phyloP scores from a whole-genome alignment of 1,284 basidiomycete species.

The Melampsora abietis-canadensis region DNA sequence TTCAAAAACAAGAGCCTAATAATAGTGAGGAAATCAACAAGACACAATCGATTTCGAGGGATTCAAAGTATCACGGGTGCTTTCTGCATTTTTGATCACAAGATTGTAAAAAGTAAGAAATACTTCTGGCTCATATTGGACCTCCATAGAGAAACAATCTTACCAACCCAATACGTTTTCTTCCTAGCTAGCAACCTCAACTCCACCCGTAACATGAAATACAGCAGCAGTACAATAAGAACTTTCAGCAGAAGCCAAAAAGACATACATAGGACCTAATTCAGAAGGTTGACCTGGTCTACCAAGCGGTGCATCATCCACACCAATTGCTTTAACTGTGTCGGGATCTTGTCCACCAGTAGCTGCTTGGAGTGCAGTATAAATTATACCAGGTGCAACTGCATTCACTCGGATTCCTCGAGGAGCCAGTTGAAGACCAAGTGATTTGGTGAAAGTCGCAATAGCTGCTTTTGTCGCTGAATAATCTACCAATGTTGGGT shows the following conservation, averaged over 20 bases:
- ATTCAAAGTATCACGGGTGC: too few species aligned
- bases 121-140: too few species aligned
- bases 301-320: conserved; percentile 19
- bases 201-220: conserved; percentile 30
- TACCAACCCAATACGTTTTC: too few species aligned
- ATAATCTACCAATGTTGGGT: conserved; percentile 60
- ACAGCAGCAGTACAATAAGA: conserved; percentile 22
- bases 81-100: too few species aligned
- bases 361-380: conserved; percentile 56
- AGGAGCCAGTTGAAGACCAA: conserved; percentile 61
- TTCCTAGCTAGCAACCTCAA: conserved; percentile 15
- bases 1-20: too few species aligned
- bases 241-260: conserved; percentile 28
- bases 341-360: conserved; percentile 39
- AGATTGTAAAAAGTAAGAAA: too few species aligned
- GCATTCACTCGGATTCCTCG: conserved; percentile 63
- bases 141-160: too few species aligned
- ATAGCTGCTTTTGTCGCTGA: conserved; percentile 62
- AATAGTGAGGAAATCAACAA: too few species aligned
- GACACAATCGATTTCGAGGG: too few species aligned
- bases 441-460: conserved; percentile 60
- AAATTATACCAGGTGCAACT: conserved; percentile 61
- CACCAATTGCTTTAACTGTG: conserved; percentile 13
- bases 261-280: conserved; percentile 25
- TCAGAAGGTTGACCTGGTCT: conserved; percentile 31